Percentiles rank a stretch among this genome's conserved stretches.
These are phyloP conservation scores for Sherardia arvensis DNA, from an alignment of 257 asterid genomes.

Conservation along the genomic window DNA sequence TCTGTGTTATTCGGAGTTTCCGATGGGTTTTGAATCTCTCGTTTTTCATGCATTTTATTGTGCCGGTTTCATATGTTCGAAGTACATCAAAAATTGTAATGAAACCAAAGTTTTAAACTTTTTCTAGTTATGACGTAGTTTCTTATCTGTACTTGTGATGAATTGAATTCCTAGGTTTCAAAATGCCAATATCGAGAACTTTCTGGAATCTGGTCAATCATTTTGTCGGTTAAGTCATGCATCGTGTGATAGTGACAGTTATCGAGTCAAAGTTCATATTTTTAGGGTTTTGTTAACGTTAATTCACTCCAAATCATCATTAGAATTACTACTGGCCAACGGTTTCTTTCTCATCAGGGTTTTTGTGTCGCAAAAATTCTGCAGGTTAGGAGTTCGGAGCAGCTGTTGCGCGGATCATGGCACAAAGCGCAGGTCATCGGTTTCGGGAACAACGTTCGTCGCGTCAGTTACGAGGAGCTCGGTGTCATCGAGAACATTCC, in stretches of 20 bases:
- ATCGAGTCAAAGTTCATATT: background rate
- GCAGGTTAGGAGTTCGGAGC: constrained; percentile 35
- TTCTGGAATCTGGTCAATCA: no score
- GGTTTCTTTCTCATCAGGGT: background rate
- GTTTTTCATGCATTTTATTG: no score
- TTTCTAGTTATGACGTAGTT: no score
- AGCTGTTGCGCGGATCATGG: constrained; percentile 36
- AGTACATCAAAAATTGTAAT: no score
- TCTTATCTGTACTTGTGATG: no score
- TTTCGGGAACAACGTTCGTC: constrained; percentile 24
- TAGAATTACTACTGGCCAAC: background rate
- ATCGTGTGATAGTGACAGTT: no score
- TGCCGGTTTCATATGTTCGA: no score
- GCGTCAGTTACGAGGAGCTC: constrained; percentile 45
- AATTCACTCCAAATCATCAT: background rate
- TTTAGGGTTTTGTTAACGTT: background rate
- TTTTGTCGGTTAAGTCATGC: no score
- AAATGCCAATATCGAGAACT: no score
- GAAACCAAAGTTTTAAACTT: background rate
- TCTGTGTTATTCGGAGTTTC: no score
- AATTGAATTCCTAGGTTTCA: no score
- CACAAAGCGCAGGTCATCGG: constrained; percentile 23
- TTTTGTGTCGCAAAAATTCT: background rate
- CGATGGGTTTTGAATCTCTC: no score
- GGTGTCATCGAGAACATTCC: constrained; percentile 37